Conservation (phyloP, 2,329 filamentous ascomycete genomes). For the Sclerotinia trifoliorum region DNA sequence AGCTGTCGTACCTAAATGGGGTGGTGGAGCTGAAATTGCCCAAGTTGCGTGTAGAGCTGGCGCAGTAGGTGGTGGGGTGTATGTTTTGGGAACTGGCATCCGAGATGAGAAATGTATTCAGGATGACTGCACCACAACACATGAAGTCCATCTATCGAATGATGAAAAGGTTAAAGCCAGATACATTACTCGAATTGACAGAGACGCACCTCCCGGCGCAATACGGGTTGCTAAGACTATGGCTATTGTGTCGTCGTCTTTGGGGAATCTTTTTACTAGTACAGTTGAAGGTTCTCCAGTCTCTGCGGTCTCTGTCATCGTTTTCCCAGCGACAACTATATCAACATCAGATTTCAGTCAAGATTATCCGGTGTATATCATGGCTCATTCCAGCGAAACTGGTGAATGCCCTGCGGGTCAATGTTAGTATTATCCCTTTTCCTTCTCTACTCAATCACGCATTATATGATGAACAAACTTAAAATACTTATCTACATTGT, state of each 20-base stretch:
- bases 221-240: slow-evolving; percentile 59
- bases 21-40: slow-evolving; percentile 80
- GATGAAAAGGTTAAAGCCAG: slow-evolving; percentile 56
- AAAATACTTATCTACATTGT: slow-evolving; percentile 99
- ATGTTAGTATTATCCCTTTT: slow-evolving; percentile 64
- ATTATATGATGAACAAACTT: slow-evolving; percentile 78
- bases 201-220: slow-evolving; percentile 21
- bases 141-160: slow-evolving; percentile 49
- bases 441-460: slow-evolving; percentile 29
- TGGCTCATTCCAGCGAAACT: slow-evolving; percentile 84
- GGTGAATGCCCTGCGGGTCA: slow-evolving; percentile 87
- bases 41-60: slow-evolving; percentile 89
- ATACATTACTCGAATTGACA: slow-evolving; percentile 48
- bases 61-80: slow-evolving; percentile 87
- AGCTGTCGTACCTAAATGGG: slow-evolving; percentile 89
- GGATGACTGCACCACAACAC: slow-evolving; percentile 21
- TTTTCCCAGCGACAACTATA: slow-evolving; percentile 58
- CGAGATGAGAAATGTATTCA: slow-evolving; percentile 39
- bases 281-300: slow-evolving; percentile 71
- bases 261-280: slow-evolving; percentile 66
- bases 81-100: slow-evolving; percentile 76
- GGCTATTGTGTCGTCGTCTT: slow-evolving; percentile 64
- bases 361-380: slow-evolving; percentile 53
- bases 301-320: slow-evolving; percentile 71
- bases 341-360: slow-evolving; percentile 40